Conservation (phyloP, 192 early-diverging fungal genomes). For the Entomortierella beljakovae region DNA sequence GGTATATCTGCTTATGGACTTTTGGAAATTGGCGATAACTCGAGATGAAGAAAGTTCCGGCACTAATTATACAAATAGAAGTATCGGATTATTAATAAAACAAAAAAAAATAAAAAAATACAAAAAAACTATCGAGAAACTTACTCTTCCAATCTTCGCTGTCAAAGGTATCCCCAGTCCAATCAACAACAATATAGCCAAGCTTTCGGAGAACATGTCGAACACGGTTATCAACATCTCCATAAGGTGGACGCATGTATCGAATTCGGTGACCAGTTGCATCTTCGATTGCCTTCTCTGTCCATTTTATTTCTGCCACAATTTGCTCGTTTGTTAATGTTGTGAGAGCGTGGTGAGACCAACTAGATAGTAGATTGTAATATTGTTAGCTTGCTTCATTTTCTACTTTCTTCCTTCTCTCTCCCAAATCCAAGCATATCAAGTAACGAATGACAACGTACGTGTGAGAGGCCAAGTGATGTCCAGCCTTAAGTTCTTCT, state of each 20-base stretch:
- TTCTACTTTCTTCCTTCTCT: not conserved
- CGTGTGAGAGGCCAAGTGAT: slow-evolving; percentile 72
- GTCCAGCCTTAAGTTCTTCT: slow-evolving; percentile 63
- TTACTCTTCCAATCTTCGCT: not conserved
- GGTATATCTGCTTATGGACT: too few relatives aligned
- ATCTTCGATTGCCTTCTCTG: not conserved
- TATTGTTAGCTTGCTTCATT: not conserved
- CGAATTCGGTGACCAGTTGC: not conserved
- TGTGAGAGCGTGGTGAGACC: not conserved
- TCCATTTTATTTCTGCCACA: not conserved
- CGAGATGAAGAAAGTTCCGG: too few relatives aligned
- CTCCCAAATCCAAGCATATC: not conserved
- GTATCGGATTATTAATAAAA: too few relatives aligned
- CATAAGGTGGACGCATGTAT: not conserved
- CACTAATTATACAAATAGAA: too few relatives aligned
- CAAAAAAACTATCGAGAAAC: not conserved
- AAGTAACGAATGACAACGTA: slow-evolving; percentile 7
- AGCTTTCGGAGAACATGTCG: not conserved
- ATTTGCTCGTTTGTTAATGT: not conserved
- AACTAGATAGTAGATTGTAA: not conserved
- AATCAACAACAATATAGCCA: not conserved
- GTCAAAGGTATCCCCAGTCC: not conserved
- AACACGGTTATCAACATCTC: not conserved
- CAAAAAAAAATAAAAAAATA: too few relatives aligned
- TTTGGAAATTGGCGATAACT: too few relatives aligned